Evolutionary conservation across 306 rosid genomes (phyloP).

Genomic region (Pueraria montana): DNA sequence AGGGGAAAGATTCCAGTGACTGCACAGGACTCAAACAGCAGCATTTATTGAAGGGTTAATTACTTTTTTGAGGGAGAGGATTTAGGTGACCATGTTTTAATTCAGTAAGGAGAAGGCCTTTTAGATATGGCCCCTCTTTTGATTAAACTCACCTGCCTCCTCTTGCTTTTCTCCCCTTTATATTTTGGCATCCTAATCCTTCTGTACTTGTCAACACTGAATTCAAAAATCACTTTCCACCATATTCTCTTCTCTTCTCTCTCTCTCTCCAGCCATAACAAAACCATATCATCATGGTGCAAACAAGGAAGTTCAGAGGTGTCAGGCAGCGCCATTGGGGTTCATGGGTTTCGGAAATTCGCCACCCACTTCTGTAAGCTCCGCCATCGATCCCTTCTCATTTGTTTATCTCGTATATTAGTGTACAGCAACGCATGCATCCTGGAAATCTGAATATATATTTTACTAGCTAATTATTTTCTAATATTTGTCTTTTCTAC

Average conservation of each 20-base stretch:
- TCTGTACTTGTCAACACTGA: slow-evolving; percentile 44
- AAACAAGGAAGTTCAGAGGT: slow-evolving; percentile 94
- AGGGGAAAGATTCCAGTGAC: neutral
- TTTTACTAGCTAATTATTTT: too few relatives aligned
- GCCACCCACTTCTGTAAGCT: slow-evolving; percentile 90
- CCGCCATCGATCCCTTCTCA: neutral
- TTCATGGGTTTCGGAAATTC: slow-evolving; percentile 99
- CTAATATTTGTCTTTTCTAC: too few relatives aligned
- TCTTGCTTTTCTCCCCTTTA: slow-evolving; percentile 15
- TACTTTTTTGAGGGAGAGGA: neutral
- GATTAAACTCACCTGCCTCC: neutral
- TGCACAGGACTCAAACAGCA: neutral
- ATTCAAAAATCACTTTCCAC: neutral
- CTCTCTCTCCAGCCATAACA: neutral
- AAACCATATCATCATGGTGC: slow-evolving; percentile 70
- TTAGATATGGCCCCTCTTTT: slow-evolving; percentile 38
- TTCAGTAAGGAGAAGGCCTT: neutral
- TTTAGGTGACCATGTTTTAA: slow-evolving; percentile 55
- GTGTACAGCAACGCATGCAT: too few relatives aligned
- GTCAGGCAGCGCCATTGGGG: slow-evolving; percentile 99
- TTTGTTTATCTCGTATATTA: neutral
- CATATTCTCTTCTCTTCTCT: neutral
- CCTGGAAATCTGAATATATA: neutral
- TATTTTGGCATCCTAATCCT: slow-evolving; percentile 28
- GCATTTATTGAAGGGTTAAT: slow-evolving; percentile 26